Conservation (phyloP, 306 rosid genomes). For the Lathyrus aphaca region DNA sequence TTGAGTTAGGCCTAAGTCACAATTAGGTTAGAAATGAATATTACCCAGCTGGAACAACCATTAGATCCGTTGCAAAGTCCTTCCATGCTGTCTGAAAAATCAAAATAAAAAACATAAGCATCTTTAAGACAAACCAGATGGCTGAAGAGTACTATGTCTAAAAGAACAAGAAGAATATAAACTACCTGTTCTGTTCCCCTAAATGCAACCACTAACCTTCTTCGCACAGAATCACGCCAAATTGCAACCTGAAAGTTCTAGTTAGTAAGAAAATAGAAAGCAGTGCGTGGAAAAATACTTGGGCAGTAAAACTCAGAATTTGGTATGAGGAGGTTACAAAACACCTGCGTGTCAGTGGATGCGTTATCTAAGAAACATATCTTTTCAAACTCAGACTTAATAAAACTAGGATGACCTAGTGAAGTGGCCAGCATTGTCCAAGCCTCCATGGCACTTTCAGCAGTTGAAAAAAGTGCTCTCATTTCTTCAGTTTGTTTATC, state of each 20-base stretch:
- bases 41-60: constrained; percentile 91
- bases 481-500: constrained; percentile 77
- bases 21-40: constrained; percentile 36
- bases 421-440: constrained; percentile 98
- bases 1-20: neutral
- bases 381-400: constrained; percentile 93
- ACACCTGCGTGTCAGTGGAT: constrained; percentile 91
- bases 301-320: constrained; percentile 20
- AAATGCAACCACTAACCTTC: constrained; percentile 85
- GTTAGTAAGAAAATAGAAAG: constrained; percentile 40
- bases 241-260: constrained; percentile 80
- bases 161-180: constrained; percentile 35
- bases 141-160: constrained; percentile 11
- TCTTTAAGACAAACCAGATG: constrained; percentile 23
- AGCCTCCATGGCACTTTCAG: constrained; percentile 97
- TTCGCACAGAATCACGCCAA: constrained; percentile 82
- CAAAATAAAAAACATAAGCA: constrained; percentile 25
- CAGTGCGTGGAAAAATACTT: constrained; percentile 23
- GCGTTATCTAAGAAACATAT: constrained; percentile 84
- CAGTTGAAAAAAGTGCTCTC: constrained; percentile 81
- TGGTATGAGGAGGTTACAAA: constrained; percentile 34
- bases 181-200: constrained; percentile 96
- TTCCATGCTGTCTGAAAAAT: constrained; percentile 79
- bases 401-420: constrained; percentile 90
- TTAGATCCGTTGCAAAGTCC: constrained; percentile 89